Base-by-base conservation (phyloP, 257 asterid species). In the Penstemon eatonii region DNA sequence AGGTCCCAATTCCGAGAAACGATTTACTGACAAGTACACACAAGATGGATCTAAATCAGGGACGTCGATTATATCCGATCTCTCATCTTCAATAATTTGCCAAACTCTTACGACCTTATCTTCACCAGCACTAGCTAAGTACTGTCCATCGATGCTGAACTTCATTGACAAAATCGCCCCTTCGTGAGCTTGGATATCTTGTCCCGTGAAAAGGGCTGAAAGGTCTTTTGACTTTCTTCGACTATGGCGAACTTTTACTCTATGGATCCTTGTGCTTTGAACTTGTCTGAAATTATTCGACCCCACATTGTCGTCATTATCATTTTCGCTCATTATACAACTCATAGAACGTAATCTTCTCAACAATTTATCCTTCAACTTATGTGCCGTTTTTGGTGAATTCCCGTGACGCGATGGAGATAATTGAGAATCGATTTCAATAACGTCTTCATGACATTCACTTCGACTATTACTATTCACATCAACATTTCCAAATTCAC, bases 91-190 rank as follows among this genome's bases (percentile, higher is more conserved):
- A 69, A 88, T 81, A 63, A 90, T 90, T 82, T 85, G 84, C 98
- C 98, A 92, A n/a, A 92, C 73, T 47, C 79, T 83, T 66, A 92
- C 86, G 67, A 84, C 43, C 84, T 70, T 80, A 81, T 92, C 98
- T 68, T 86, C 96, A 33, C 98, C 98, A 3, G 95, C 97, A 62
- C 90, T 92, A 7, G 97, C 98, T 7, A 92, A 71, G 65, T 79
- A 85, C 69, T 80, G 91, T 11, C 98, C 98, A 13, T 88, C 96
- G 12, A 36, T 83, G 70, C 96, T 90, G 75, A 92, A 92, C 68
- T 90, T 92, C 97, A 92, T 92, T 0, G 93, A 37, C 84, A 85
- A 76, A 25, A 92, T 92, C 0, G 96, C 74, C 44, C 97, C 97
- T 65, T 90, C 80, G 4, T 92, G 98, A 15, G 97, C 98, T 76